These are phyloP conservation scores for Capronia epimyces DNA, from an alignment of 2,329 filamentous ascomycete species.

Conservation along the genomic window DNA sequence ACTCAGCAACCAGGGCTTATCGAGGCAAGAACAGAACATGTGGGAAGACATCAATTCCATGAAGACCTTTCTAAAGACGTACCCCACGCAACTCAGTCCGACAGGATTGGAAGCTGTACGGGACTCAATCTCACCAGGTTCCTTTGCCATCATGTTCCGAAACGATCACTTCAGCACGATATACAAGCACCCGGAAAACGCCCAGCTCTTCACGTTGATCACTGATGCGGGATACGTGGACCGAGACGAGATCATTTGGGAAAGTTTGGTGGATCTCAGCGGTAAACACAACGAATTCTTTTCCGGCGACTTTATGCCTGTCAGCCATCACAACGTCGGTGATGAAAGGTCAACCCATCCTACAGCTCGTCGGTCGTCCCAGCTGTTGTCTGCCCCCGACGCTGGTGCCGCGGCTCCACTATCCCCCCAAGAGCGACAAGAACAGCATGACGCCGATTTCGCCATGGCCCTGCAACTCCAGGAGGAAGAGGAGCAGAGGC, in stretches of 20 bases:
- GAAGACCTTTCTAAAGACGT: slow-evolving; percentile 69
- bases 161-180: slow-evolving; percentile 97
- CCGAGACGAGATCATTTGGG: slow-evolving; percentile 93
- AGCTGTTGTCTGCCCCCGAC: slow-evolving; percentile 15
- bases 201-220: slow-evolving; percentile 73
- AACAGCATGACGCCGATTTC: slow-evolving; percentile 66
- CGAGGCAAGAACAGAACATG: slow-evolving; percentile 66
- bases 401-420: slow-evolving; percentile 22
- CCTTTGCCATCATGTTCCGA: slow-evolving; percentile 84
- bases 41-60: slow-evolving; percentile 81
- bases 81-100: slow-evolving; percentile 79
- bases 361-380: slow-evolving; percentile 19
- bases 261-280: slow-evolving; percentile 81
- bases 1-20: slow-evolving; percentile 59
- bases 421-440: slow-evolving; percentile 55
- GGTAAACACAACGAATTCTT: slow-evolving; percentile 78
- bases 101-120: slow-evolving; percentile 72
- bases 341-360: slow-evolving; percentile 18
- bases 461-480: slow-evolving; percentile 88
- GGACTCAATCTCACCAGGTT: slow-evolving; percentile 65
- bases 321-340: slow-evolving; percentile 52
- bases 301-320: slow-evolving; percentile 80
- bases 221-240: slow-evolving; percentile 86
- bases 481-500: slow-evolving; percentile 70
- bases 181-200: slow-evolving; percentile 76